A percentile compares a stretch with the other conserved stretches of the same genome.
These are phyloP conservation scores for Mortierella sp. DNA, from an alignment of 371 early-diverging fungal species.

Conservation along the genomic window DNA sequence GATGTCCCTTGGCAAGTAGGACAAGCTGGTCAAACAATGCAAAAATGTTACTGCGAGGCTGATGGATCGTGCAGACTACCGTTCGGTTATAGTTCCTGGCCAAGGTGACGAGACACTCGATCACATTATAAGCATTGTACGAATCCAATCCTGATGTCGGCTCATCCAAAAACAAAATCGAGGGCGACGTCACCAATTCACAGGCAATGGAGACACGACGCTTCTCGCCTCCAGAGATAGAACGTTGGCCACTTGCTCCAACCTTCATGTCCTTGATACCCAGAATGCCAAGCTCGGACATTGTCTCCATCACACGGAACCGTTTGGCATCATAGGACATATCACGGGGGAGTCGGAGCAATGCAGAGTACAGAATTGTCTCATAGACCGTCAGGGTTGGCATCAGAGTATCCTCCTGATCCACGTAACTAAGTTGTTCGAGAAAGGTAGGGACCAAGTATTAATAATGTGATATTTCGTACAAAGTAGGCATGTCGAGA, in stretches of 20 bases:
- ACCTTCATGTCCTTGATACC: conserved; percentile 72
- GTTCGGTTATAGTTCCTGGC: conserved; percentile 88
- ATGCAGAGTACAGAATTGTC: conserved; percentile 87
- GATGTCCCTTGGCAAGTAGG: conserved; percentile 84
- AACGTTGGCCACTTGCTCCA: conserved; percentile 74
- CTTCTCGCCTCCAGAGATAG: conserved; percentile 96
- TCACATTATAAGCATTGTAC: conserved; percentile 92
- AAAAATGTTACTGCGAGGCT: conserved; percentile 94
- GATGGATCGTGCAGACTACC: conserved; percentile 94
- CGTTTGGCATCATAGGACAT: conserved; percentile 64
- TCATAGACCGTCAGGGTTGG: conserved; percentile 91
- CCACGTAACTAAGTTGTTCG: conserved; percentile 70
- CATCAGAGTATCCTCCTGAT: conserved; percentile 92
- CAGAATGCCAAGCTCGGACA: conserved; percentile 74
- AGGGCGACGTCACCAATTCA: conserved; percentile 86
- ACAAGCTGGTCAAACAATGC: conserved; percentile 89
- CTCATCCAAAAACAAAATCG: conserved; percentile 88
- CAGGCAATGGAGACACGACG: conserved; percentile 93
- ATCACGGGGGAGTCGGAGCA: conserved; percentile 77
- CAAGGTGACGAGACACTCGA: conserved; percentile 83
- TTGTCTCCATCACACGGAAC: conserved; percentile 71
- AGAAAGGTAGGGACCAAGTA: not conserved
- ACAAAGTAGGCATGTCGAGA: not conserved
- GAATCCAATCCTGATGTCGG: conserved; percentile 94
- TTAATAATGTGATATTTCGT: not conserved